Evolutionary conservation across 106 monocot genomes (phyloP), one percentile per base, ranked within the genome.

Genomic region (Posidonia australis): DNA sequence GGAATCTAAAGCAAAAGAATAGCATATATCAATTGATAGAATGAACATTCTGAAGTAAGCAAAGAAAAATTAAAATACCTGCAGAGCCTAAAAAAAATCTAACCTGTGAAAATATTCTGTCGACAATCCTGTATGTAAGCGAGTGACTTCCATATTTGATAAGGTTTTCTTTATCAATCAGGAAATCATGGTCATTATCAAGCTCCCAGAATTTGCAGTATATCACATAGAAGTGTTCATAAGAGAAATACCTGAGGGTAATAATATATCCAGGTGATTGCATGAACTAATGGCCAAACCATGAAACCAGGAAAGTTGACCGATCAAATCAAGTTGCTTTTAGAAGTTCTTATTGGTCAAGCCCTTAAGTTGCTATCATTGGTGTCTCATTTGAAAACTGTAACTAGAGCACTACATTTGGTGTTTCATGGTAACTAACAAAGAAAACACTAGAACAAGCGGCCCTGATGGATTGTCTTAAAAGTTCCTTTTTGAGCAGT

Each of bases 201-300:
- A 93, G 83, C 81, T 93, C 93, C 93, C 93, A 93, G 62, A 93
- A 93, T 43, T 93, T 93, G 77, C 93, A 93, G 75, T 93, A 93
- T 79, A 93, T 89, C 72, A 93, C 93, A 80, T 93, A 93, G 70
- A 93, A 93, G 57, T 93, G 93, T 65, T 93, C 93, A 67, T 93
- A 93, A 1, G 93, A 93, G 31, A 93, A 93, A 68, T 93, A 93
- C 55, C 93, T 93, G 75, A 60, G 76, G 22, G 19, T 3, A 64
- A 27, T 28, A 13, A 58, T 36, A 36, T 36, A 36, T 36, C 5
- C 36, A 36, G 36, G 7, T 36, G 36, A 4, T 36, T 7, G 36
- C 7, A 7, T 36, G 7, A 36, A 36, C 36, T 4, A n/a, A n/a
- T n/a, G n/a, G n/a, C n/a, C 7, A 36, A 36, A 36, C 7, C 5